These are phyloP conservation scores for Colletotrichum sp. DNA, from an alignment of 2,329 filamentous ascomycete genomes.

Conservation along the genomic window DNA sequence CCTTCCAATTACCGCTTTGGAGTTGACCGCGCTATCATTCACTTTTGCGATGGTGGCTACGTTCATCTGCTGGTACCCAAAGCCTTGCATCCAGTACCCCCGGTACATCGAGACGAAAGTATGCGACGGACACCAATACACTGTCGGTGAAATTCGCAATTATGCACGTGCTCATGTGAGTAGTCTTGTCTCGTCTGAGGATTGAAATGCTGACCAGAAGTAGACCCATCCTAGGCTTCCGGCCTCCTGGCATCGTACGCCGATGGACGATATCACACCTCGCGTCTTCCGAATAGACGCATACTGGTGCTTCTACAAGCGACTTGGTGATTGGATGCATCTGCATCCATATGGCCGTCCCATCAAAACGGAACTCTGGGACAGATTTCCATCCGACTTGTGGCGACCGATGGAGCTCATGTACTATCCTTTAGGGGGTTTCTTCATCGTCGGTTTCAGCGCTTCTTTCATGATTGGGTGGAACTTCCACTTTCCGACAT, in stretches of 20 bases:
- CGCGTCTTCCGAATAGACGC: slow-evolving; percentile 21
- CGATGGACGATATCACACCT: slow-evolving; percentile 34
- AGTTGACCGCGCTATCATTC: slow-evolving; percentile 30
- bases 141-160: slow-evolving; percentile 3
- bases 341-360: slow-evolving; percentile 22
- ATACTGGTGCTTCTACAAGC: slow-evolving; percentile 27
- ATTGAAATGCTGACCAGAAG: neutral
- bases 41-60: slow-evolving; percentile 27
- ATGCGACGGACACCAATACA: neutral
- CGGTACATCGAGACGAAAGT: slow-evolving; percentile 10
- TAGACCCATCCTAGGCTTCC: slow-evolving; percentile 28
- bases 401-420: slow-evolving; percentile 14
- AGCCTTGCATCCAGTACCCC: slow-evolving; percentile 22
- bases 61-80: slow-evolving; percentile 24
- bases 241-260: slow-evolving; percentile 32
- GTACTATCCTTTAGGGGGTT: neutral
- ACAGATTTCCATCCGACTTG: slow-evolving; percentile 28
- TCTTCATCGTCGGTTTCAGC: slow-evolving; percentile 21
- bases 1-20: slow-evolving; percentile 28
- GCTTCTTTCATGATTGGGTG: slow-evolving; percentile 26
- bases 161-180: slow-evolving; percentile 3
- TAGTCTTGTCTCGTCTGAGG: neutral
- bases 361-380: slow-evolving; percentile 23
- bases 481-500: slow-evolving; percentile 31
- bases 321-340: slow-evolving; percentile 20